A percentile compares a stretch with the other conserved stretches of the same genome.
Evolutionary conservation across 176 grass and related monocot genomes (phyloP).

Genomic region (Cenchrus fungigraminus): DNA sequence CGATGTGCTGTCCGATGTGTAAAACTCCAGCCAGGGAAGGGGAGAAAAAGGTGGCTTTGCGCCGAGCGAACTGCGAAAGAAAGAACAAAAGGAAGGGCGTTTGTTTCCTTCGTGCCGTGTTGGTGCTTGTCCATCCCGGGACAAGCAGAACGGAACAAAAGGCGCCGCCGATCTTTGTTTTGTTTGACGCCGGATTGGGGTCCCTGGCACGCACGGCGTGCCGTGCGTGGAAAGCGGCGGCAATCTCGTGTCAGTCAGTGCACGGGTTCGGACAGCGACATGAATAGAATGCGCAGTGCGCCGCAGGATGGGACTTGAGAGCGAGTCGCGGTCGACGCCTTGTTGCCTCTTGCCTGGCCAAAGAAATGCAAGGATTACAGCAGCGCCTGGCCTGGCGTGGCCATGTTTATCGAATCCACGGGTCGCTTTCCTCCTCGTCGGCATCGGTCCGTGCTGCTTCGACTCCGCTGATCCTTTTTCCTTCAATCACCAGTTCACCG

Average conservation of each 20-base stretch:
- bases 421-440: constrained; percentile 24
- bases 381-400: too few relatives aligned
- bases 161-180: background rate
- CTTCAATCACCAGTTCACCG: too few relatives aligned
- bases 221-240: constrained; percentile 33
- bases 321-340: background rate
- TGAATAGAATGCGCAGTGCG: background rate
- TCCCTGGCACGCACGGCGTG: background rate
- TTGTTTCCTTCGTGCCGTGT: background rate
- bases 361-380: background rate
- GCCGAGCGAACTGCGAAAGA: background rate
- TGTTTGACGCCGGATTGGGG: background rate
- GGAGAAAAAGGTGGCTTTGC: background rate
- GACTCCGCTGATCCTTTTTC: background rate
- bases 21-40: background rate
- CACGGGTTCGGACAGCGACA: constrained; percentile 17
- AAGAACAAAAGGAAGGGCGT: background rate
- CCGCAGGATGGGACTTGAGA: background rate
- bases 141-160: background rate
- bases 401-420: background rate
- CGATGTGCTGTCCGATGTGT: constrained; percentile 27
- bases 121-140: background rate
- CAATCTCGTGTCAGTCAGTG: background rate
- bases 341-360: background rate
- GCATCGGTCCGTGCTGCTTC: background rate